Evolutionary conservation across 2,329 filamentous ascomycete genomes (phyloP).

Genomic region (Trichoderma hamatum): DNA sequence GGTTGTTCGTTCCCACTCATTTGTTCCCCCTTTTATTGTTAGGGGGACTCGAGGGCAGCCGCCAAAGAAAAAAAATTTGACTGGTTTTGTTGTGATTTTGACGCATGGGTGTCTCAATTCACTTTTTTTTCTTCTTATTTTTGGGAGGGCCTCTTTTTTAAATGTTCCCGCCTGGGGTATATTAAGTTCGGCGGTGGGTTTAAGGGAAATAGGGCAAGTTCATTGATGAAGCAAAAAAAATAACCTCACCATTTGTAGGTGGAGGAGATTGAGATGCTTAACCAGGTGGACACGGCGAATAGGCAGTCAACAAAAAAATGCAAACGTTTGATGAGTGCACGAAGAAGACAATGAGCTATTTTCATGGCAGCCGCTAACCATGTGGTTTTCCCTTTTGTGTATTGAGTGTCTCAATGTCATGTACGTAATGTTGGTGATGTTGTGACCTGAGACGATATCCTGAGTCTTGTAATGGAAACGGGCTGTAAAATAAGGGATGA

Average conservation of each 20-base stretch:
- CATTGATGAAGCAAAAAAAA: conserved; percentile 23
- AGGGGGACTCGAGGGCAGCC: conserved; percentile 19
- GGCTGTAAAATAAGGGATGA: neutral
- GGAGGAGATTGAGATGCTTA: conserved; percentile 20
- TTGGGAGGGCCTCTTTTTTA: conserved; percentile 6
- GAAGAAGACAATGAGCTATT: neutral
- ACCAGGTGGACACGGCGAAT: conserved; percentile 25
- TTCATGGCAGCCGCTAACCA: neutral
- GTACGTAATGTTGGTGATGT: neutral
- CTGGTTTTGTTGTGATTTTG: conserved; percentile 28
- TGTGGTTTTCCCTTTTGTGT: neutral
- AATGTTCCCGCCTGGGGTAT: conserved; percentile 5
- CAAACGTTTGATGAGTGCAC: conserved; percentile 26
- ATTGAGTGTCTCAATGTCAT: neutral
- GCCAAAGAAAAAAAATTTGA: conserved; percentile 19
- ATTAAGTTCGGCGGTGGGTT: conserved; percentile 22
- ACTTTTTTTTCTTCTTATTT: conserved; percentile 12
- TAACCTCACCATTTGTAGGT: conserved; percentile 3
- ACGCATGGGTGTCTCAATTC: conserved; percentile 24
- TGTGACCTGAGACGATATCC: too few relatives aligned
- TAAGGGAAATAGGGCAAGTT: conserved; percentile 21
- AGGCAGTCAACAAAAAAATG: conserved; percentile 28
- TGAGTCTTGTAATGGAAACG: neutral
- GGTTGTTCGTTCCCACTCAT: conserved; percentile 32
- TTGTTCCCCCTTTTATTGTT: conserved; percentile 28